phyloP scores from a whole-genome alignment of 129 eudicot species.

The Mikania micrantha region DNA sequence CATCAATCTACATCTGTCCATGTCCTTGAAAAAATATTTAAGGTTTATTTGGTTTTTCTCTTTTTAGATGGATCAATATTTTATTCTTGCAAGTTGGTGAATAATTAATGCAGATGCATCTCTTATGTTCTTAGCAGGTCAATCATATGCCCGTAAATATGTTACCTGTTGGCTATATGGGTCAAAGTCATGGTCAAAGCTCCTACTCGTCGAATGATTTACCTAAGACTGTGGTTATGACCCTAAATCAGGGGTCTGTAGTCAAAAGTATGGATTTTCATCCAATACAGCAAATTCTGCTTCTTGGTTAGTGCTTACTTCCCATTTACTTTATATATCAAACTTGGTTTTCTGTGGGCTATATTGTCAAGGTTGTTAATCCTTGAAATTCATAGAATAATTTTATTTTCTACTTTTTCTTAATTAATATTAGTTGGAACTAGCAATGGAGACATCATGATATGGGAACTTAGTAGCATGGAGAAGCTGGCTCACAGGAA shows the following conservation, averaged over 20 bases:
- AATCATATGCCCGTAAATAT: slow-evolving; percentile 53
- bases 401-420: neutral
- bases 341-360: neutral
- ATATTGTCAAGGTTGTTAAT: neutral
- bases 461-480: slow-evolving; percentile 69
- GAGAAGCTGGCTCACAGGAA: slow-evolving; percentile 61
- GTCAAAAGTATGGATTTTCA: slow-evolving; percentile 89
- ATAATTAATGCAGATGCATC: neutral
- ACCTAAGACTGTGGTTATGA: slow-evolving; percentile 65
- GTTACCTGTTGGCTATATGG: slow-evolving; percentile 48
- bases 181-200: slow-evolving; percentile 69
- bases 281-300: slow-evolving; percentile 68
- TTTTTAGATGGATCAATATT: slow-evolving; percentile 1
- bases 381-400: neutral
- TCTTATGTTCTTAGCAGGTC: slow-evolving; percentile 35
- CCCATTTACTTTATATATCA: neutral
- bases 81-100: neutral
- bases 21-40: neutral
- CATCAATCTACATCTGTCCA: neutral
- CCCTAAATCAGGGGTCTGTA: slow-evolving; percentile 65
- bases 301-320: slow-evolving; percentile 56
- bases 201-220: slow-evolving; percentile 69
- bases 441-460: slow-evolving; percentile 61
- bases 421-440: slow-evolving; percentile 46
- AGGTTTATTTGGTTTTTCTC: neutral